A percentile compares a stretch with the other conserved stretches of the same genome.
phyloP scores from a whole-genome alignment of 1,284 basidiomycete species.

The Veloboletus limbatus region DNA sequence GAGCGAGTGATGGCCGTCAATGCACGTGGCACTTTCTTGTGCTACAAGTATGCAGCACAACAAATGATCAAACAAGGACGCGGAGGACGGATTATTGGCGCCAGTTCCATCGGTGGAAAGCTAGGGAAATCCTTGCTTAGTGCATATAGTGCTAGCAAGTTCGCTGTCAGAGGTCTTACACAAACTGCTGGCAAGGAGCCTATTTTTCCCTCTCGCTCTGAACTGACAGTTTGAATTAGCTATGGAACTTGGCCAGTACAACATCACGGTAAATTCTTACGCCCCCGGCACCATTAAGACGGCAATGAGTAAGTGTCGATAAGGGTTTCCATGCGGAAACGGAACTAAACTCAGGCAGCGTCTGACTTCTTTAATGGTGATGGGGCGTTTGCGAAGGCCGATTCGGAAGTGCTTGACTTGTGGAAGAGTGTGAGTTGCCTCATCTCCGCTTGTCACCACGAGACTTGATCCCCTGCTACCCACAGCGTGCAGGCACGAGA shows the following conservation, averaged over 20 bases:
- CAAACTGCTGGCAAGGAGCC: conserved; percentile 21
- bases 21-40: too few relatives aligned
- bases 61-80: too few relatives aligned
- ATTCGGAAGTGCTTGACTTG: not conserved
- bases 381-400: not conserved
- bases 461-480: not conserved
- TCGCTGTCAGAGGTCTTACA: conserved; percentile 31
- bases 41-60: too few relatives aligned
- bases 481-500: not conserved
- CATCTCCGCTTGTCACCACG: not conserved
- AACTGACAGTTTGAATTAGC: not conserved
- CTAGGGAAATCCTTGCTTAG: conserved; percentile 2
- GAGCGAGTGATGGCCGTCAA: conserved; percentile 30
- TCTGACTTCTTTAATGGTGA: not conserved
- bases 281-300: conserved; percentile 22
- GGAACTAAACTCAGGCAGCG: not conserved
- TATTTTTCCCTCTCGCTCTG: not conserved
- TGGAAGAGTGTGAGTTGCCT: conserved; percentile 4
- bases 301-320: conserved; percentile 15
- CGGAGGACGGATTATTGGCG: conserved; percentile 41
- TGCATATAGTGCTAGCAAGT: conserved; percentile 31
- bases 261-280: conserved; percentile 22
- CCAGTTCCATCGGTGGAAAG: conserved; percentile 28
- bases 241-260: conserved; percentile 38
- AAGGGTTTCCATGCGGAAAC: not conserved